Evolutionary conservation across 106 monocot species (phyloP), one percentile per base, ranked within the genome.

Genomic region (Allium fistulosum): DNA sequence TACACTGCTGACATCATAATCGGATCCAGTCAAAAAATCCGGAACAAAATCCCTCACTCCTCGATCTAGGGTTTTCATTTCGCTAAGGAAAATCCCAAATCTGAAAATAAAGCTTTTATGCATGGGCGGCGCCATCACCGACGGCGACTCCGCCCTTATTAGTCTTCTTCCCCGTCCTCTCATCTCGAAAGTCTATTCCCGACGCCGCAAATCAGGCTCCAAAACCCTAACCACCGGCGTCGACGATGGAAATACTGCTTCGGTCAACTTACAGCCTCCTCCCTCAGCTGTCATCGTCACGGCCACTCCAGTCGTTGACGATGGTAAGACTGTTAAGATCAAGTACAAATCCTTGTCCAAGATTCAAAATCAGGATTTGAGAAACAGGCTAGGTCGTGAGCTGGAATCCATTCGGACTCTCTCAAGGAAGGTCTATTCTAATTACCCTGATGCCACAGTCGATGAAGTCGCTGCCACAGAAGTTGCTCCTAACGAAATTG

Each of bases 121-220:
- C 73, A 71, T 50, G 48, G 79, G 80, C 74, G 69, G 62, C 74
- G 64, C 48, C 64, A 64, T 48, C 64, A 9, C 64, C 46, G n/a
- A 46, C 47, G 64, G 8, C 13, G 47, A 8, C 45, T 8, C n/a
- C 72, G 76, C 13, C 80, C 76, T 13, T 77, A 74, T 26, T 57
- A 70, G 28, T 76, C 81, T 68, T 77, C 74, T 72, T 71, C 74
- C 47, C 73, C 82, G 12, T 89, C 84, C 84, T 50, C 71, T 37
- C 75, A 85, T 56, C 68, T 7, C 66, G 60, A 90, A 90, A 72
- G 86, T 90, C 0, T 90, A 90, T 62, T 81, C 90, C 17, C 75
- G 90, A 50, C 86, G 86, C 58, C 58, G 60, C 59, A 64, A 52
- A 64, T 72, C 67, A 63, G 75, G 80, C 67, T 70, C 16, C 13